Conservation (phyloP, 129 eudicot genomes). For the Rutidosis leptorrhynchoides region DNA sequence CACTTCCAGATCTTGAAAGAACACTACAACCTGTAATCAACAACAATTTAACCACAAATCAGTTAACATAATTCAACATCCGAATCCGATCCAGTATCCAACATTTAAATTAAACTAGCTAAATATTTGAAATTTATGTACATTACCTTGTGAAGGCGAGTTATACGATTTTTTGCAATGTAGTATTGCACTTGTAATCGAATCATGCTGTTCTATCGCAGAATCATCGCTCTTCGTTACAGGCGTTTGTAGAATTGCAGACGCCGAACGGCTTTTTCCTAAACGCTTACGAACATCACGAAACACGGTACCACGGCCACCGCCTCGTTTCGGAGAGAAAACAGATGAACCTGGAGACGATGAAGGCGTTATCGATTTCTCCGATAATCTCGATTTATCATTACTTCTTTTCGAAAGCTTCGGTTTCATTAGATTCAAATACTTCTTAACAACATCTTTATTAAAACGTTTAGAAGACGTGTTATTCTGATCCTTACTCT, state of each 20-base stretch:
- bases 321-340: slow-evolving; percentile 48
- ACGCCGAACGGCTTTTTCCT: slow-evolving; percentile 57
- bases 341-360: slow-evolving; percentile 54
- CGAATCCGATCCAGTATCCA: too few relatives aligned
- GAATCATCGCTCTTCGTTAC: slow-evolving; percentile 55
- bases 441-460: slow-evolving; percentile 48
- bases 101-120: too few relatives aligned
- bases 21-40: slow-evolving; percentile 24
- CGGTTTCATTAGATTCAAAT: slow-evolving; percentile 58
- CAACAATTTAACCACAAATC: background rate
- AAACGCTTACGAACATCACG: slow-evolving; percentile 43
- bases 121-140: too few relatives aligned
- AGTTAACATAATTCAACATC: too few relatives aligned
- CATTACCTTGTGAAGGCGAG: slow-evolving; percentile 43
- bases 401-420: slow-evolving; percentile 37
- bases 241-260: slow-evolving; percentile 36
- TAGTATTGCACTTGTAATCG: slow-evolving; percentile 69
- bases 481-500: slow-evolving; percentile 11
- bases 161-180: slow-evolving; percentile 73
- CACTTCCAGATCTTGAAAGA: slow-evolving; percentile 55
- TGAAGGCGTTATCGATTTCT: slow-evolving; percentile 39
- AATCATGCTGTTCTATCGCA: slow-evolving; percentile 51
- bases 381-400: slow-evolving; percentile 39
- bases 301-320: slow-evolving; percentile 39
- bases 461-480: slow-evolving; percentile 33